phyloP scores from a whole-genome alignment of 768 basidiomycete genomes.

The Hemileccinum rubropunctum region DNA sequence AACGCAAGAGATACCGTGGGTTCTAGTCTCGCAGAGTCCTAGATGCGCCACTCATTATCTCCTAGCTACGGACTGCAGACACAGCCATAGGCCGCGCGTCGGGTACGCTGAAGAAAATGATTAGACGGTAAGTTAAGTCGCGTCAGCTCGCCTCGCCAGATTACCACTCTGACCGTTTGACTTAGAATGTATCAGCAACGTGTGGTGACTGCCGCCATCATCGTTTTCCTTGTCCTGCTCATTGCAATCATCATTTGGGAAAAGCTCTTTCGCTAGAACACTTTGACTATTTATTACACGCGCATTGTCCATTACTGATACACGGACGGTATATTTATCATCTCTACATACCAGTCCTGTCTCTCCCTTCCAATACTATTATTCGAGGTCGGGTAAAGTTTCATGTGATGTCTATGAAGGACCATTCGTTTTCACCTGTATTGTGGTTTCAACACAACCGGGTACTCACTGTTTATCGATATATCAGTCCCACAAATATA shows the following conservation, averaged over 20 bases:
- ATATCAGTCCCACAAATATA: too few species aligned
- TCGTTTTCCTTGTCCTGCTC: constrained; percentile 78
- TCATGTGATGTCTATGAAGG: constrained; percentile 28
- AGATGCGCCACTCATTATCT: not conserved
- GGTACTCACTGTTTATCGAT: constrained; percentile 28
- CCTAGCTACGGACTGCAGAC: constrained; percentile 82
- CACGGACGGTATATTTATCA: constrained; percentile 28
- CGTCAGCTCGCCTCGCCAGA: constrained; percentile 4
- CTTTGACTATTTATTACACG: constrained; percentile 13
- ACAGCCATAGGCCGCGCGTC: constrained; percentile 88
- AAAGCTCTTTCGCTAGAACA: constrained; percentile 53
- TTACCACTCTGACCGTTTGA: constrained; percentile 19
- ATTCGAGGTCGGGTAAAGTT: not conserved
- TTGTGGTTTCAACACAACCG: not conserved
- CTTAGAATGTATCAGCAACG: constrained; percentile 96
- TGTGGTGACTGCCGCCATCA: constrained; percentile 81
- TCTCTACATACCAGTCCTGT: constrained; percentile 15
- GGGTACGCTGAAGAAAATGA: constrained; percentile 92
- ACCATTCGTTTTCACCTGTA: constrained; percentile 23
- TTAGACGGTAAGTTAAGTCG: constrained; percentile 67
- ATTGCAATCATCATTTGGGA: constrained; percentile 81
- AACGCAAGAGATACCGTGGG: constrained; percentile 86
- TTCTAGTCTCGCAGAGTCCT: not conserved
- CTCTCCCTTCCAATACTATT: not conserved
- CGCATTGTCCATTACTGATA: constrained; percentile 13